Evolutionary conservation across 805 yeast genomes (phyloP).

Genomic region (Candida ortonii): DNA sequence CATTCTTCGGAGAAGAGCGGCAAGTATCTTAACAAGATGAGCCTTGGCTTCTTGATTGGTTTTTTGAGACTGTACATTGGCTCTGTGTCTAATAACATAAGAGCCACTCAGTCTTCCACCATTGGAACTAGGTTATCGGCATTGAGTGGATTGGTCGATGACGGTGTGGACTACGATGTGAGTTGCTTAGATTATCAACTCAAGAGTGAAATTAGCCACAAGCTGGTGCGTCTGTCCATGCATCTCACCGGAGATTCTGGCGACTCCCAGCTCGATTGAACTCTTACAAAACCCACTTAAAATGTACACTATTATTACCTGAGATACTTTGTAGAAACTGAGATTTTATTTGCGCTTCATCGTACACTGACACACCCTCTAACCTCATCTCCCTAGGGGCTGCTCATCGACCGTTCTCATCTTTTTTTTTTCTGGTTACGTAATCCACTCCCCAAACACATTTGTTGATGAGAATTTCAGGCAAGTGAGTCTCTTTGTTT

Average conservation of each 20-base stretch:
- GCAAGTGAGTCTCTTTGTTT: no score
- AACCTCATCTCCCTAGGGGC: no score
- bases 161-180: conserved; percentile 21
- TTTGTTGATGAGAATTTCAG: no score
- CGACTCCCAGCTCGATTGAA: conserved; percentile 5
- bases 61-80: conserved; percentile 27
- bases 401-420: no score
- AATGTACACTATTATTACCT: background rate
- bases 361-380: no score
- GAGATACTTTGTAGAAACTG: no score
- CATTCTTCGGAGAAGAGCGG: conserved; percentile 5
- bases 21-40: conserved; percentile 11
- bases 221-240: conserved; percentile 28
- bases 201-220: conserved; percentile 31
- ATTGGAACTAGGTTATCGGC: background rate
- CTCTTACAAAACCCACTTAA: background rate
- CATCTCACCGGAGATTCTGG: conserved; percentile 29
- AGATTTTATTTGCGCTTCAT: no score
- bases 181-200: conserved; percentile 26
- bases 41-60: conserved; percentile 23
- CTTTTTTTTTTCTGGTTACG: no score
- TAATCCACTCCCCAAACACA: no score
- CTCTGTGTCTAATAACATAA: conserved; percentile 7
- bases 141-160: conserved; percentile 5
- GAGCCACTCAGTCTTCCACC: background rate